A percentile compares a stretch with the other conserved stretches of the same genome.
These are phyloP conservation scores for Coffea humblotiana DNA, from an alignment of 305 asterid genomes.

Conservation along the genomic window DNA sequence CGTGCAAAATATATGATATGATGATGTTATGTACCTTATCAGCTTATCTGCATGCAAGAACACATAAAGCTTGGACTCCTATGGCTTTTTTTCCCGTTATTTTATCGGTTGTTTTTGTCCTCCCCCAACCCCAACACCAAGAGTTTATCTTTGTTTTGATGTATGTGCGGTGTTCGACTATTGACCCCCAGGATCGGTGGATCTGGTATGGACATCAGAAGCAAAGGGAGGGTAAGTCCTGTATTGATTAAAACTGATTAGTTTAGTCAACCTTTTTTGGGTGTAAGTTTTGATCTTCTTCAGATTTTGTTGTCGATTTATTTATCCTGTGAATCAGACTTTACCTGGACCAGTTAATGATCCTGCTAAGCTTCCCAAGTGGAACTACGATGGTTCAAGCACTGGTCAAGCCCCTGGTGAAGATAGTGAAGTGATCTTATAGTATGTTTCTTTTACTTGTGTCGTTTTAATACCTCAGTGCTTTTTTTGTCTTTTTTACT, in stretches of 20 bases:
- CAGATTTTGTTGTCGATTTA: slow-evolving; percentile 1
- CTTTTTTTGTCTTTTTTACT: neutral
- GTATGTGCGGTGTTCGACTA: slow-evolving; percentile 7
- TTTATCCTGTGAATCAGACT: slow-evolving; percentile 44
- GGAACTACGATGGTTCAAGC: slow-evolving; percentile 87
- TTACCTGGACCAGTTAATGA: slow-evolving; percentile 53
- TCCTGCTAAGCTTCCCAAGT: slow-evolving; percentile 73
- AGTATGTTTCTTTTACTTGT: slow-evolving; percentile 34
- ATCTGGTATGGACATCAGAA: slow-evolving; percentile 80
- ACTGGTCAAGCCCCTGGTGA: slow-evolving; percentile 86
- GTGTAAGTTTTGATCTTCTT: neutral
- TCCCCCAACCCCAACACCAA: neutral
- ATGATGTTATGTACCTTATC: neutral
- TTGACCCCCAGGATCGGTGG: slow-evolving; percentile 74
- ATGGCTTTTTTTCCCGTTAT: neutral
- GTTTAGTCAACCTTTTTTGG: neutral
- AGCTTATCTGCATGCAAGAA: neutral
- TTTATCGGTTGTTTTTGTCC: neutral
- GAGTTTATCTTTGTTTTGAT: neutral
- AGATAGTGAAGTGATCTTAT: slow-evolving; percentile 78
- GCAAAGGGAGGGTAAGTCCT: slow-evolving; percentile 74
- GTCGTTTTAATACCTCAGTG: neutral
- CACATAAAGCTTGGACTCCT: slow-evolving; percentile 4
- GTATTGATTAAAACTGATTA: neutral
- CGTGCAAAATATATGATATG: neutral